Conservation (phyloP, 106 monocot species). For the Xerophyta viscosa region DNA sequence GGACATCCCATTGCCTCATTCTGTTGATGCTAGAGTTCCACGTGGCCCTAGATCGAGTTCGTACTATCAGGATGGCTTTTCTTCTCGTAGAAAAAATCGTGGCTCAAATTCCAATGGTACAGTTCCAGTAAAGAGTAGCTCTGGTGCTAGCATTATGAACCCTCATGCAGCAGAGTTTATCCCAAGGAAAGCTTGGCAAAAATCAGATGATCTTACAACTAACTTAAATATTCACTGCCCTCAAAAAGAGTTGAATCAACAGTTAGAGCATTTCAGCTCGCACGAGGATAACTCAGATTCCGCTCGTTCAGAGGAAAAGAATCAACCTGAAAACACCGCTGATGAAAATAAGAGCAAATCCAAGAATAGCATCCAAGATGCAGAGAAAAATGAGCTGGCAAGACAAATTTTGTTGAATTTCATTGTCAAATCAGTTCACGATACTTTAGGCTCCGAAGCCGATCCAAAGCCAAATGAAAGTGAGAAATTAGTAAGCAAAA, state of each 20-base stretch:
- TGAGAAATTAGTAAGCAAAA: constrained; percentile 6
- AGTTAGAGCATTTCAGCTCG: background rate
- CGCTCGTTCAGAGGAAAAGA: constrained; percentile 14
- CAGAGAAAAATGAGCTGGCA: constrained; percentile 57
- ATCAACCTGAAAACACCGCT: constrained; percentile 11
- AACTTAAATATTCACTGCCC: constrained; percentile 7
- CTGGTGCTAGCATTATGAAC: constrained; percentile 54
- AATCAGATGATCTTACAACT: constrained; percentile 11
- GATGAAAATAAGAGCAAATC: constrained; percentile 27
- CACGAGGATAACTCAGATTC: constrained; percentile 12
- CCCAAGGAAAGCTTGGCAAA: constrained; percentile 44
- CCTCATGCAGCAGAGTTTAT: constrained; percentile 90
- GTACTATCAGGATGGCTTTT: constrained; percentile 50
- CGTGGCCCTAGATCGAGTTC: constrained; percentile 58
- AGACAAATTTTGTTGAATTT: constrained; percentile 83
- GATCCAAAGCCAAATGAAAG: constrained; percentile 5
- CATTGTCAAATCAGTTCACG: constrained; percentile 67
- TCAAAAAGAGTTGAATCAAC: constrained; percentile 1
- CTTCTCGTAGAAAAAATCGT: constrained; percentile 44
- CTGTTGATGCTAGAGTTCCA: constrained; percentile 53
- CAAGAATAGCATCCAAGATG: constrained; percentile 18
- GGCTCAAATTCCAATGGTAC: constrained; percentile 15
- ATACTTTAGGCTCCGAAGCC: constrained; percentile 24
- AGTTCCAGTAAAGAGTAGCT: constrained; percentile 12
- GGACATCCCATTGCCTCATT: constrained; percentile 29